Base-by-base conservation (phyloP, 352 stramenopile genomes). In the Globisporangium yorkense region DNA sequence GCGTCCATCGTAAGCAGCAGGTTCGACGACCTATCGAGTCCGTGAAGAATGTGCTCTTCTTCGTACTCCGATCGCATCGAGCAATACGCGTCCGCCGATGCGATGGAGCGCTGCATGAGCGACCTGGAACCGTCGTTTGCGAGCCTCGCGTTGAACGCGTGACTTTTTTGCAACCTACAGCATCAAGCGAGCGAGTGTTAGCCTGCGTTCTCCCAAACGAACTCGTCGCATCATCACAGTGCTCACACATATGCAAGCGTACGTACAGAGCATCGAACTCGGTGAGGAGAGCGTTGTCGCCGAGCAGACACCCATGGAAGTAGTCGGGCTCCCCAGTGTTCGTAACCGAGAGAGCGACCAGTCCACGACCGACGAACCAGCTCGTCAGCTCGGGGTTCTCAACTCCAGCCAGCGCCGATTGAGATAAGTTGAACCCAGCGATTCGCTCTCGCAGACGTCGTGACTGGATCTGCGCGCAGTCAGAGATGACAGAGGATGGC, bases 301-400 rank as follows among this genome's bases (percentile, higher is more conserved):
- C 61, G 9, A 67, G 61, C 39, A 63, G 15, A 24, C 61, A 67
- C 0, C 61, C 61, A 16, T 40, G 59, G 29, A 60, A 47, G 59
- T 65, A 65, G 39, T 59, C 59, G 5, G 39, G 45, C 16, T 65
- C 59, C 21, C 48, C 31, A 12, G 18, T n/a, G 20, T 48, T 72
- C 20, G 29, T 66, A 21, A 63, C 62, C 7, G 71, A 62, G 16
- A 73, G 66, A 18, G 64, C 62, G 18, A 72, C 45, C 18, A 78
- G 43, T 16, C 68, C 62, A 5, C 70, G 67, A 21, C 72, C 70
- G 39, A 80, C 61, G 57, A 80, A 76, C 31, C 65, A 78, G 27
- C 59, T 66, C 16, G 59, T 41, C 44, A 80, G 58, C 12, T 62
- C 56, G 18, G 59, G 45, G 44, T 33, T 70, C 18, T 51, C 31